phyloP scores from a whole-genome alignment of 805 yeast genomes.

The Saccharomycopsis capsularis region DNA sequence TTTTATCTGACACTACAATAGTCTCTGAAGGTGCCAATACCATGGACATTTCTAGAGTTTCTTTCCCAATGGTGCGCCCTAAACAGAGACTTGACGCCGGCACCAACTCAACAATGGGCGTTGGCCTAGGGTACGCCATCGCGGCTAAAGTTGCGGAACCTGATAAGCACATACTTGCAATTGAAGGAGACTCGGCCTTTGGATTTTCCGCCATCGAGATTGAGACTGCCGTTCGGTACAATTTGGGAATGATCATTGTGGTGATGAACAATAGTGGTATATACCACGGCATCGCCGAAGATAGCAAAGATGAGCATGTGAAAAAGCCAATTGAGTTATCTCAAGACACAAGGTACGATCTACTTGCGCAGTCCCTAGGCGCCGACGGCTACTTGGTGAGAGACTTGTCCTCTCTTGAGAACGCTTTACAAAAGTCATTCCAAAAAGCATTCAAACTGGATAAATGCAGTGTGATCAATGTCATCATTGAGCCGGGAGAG shows the following conservation, averaged over 20 bases:
- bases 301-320: constrained; percentile 26
- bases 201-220: constrained; percentile 68
- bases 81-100: constrained; percentile 61
- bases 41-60: constrained; percentile 62
- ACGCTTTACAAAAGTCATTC: constrained; percentile 33
- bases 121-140: constrained; percentile 64
- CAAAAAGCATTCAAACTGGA: constrained; percentile 18
- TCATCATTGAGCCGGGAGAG: constrained; percentile 54
- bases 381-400: constrained; percentile 44
- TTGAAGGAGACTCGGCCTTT: constrained; percentile 74
- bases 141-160: constrained; percentile 48
- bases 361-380: constrained; percentile 49
- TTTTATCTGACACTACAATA: constrained; percentile 33
- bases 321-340: constrained; percentile 55
- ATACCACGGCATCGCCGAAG: constrained; percentile 51
- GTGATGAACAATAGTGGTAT: constrained; percentile 74
- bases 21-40: constrained; percentile 74
- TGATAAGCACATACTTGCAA: constrained; percentile 42
- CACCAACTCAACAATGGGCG: constrained; percentile 73
- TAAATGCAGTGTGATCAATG: constrained; percentile 41
- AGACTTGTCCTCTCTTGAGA: constrained; percentile 34
- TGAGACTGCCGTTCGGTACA: constrained; percentile 57
- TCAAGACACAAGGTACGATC: constrained; percentile 49
- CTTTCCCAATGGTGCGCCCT: constrained; percentile 48
- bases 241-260: constrained; percentile 47